Conservation (phyloP, 2,329 filamentous ascomycete genomes). For the Colletotrichum abscissum region DNA sequence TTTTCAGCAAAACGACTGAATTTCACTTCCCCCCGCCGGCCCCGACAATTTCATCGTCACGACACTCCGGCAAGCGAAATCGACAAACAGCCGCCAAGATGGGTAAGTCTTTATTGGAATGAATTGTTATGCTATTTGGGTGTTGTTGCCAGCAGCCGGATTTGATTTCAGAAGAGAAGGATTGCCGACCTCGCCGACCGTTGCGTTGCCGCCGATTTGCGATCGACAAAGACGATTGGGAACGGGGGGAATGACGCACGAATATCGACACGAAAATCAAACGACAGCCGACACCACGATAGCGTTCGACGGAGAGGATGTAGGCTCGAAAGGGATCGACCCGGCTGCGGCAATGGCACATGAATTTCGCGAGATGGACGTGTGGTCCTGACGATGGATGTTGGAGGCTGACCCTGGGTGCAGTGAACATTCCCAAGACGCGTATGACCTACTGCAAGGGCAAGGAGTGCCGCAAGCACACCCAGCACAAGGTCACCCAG, state of each 20-base stretch:
- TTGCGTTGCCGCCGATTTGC: slow-evolving; percentile 20
- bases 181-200: background rate
- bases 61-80: slow-evolving; percentile 38
- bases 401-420: slow-evolving; percentile 44
- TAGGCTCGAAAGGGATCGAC: background rate
- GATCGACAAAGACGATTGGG: slow-evolving; percentile 18
- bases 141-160: slow-evolving; percentile 21
- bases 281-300: background rate
- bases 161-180: background rate
- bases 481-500: slow-evolving; percentile 92
- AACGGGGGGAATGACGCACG: slow-evolving; percentile 1
- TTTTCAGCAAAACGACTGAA: slow-evolving; percentile 33
- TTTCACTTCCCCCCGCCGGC: slow-evolving; percentile 18
- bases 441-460: slow-evolving; percentile 98
- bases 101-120: slow-evolving; percentile 33
- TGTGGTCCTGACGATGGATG: background rate
- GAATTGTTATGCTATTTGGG: background rate
- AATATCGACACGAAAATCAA: background rate
- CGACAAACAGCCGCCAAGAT: slow-evolving; percentile 39
- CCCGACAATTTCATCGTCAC: slow-evolving; percentile 34
- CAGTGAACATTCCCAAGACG: slow-evolving; percentile 99
- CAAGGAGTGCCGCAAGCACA: slow-evolving; percentile 93
- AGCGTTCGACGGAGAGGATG: background rate
- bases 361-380: background rate
- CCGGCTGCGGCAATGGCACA: slow-evolving; percentile 22